Evolutionary conservation across 2,329 filamentous ascomycete genomes (phyloP), one percentile per base, ranked within the genome.

Genomic region (Endoconidiophora polonica): DNA sequence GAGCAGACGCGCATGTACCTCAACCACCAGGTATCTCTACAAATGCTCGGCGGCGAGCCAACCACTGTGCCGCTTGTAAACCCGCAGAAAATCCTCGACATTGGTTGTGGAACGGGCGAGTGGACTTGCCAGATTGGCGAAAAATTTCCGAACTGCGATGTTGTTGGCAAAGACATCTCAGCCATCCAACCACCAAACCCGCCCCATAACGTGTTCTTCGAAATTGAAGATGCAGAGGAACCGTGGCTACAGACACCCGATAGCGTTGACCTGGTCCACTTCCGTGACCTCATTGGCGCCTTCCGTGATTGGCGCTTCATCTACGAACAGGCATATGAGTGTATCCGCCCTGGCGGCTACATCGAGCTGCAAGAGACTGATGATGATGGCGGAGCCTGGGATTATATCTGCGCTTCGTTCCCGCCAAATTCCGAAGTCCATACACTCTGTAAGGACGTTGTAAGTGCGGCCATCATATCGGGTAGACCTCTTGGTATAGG

Each of bases 1-100:
- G 79, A 83, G 58, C 76, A 81, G 60, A 74, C 76, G 43, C 74
- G 79, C 40, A 61, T 80, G 46, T 71, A 73, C 52, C 66, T 83
- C 48, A 65, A 76, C 38, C 77, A 83, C 55, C 76, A 81, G 58
- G 72, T 81, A 44, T 81, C 76, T 57, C 62, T 79, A 4, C 70
- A 71, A 49, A 62, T 68, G 14, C 66, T 73, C 46, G 64, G 67
- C 33, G 66, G 65, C 53, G 64, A 69, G 52, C 58, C 69, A 33
- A 70, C 65, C 20, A 64, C 65, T n/a, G 66, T 66, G 5, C 64
- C 66, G 2, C 58, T 73, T 4, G 57, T 63, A 23, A 56, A 64
- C 29, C 65, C 66, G 5, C 56, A 57, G 10, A 59, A 66, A 47
- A 62, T 79, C 18, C 68, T 79, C 38, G 75, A 79, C 56, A 66